Base-by-base conservation (phyloP, 306 rosid genomes). In the Acmispon strigosus region DNA sequence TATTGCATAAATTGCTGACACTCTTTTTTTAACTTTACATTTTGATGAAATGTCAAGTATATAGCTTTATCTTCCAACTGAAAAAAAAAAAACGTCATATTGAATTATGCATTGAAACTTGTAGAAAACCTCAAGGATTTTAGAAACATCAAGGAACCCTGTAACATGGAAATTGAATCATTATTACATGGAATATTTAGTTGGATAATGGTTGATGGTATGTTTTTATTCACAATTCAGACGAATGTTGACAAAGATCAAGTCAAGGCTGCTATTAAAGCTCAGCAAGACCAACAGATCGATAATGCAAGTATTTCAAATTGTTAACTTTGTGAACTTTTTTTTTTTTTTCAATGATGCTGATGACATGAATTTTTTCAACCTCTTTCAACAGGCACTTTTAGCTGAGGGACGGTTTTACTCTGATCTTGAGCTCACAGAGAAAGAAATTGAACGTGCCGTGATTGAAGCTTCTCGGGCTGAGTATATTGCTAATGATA, bases 391-490 rank as follows among this genome's bases (percentile, higher is more conserved):
- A 47, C 96, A 94, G 99, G 97, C 99, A 67, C 99, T 94, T 70
- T 80, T 94, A 58, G 96, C 97, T 7, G 95, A 94, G 90, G 99
- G 97, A 9, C 84, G 87, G 50, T 91, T 91, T 77, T 87, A 86
- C 85, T 94, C 99, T n/a, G 99, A 94, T 80, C 89, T 94, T 42
- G 99, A 94, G 84, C 91, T 94, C 62, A 94, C 99, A 16, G 96
- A 94, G 81, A 94, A 89, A 86, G 97, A 94, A 84, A 94, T 94
- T 12, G 99, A 91, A 54, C 94, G 85, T 20, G 83, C 86, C 80
- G 99, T 91, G 66, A 91, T 94, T 77, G 97, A 87, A 85, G 89
- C 79, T 68, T 94, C 99, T 20, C 87, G 96, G 34, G 96, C 92
- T 0, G 97, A 95, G 83, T 89, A 91, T 81, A 79, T 85, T 41